These are phyloP conservation scores for Ascochyta fabae DNA, from an alignment of 2,329 filamentous ascomycete species.

Conservation along the genomic window DNA sequence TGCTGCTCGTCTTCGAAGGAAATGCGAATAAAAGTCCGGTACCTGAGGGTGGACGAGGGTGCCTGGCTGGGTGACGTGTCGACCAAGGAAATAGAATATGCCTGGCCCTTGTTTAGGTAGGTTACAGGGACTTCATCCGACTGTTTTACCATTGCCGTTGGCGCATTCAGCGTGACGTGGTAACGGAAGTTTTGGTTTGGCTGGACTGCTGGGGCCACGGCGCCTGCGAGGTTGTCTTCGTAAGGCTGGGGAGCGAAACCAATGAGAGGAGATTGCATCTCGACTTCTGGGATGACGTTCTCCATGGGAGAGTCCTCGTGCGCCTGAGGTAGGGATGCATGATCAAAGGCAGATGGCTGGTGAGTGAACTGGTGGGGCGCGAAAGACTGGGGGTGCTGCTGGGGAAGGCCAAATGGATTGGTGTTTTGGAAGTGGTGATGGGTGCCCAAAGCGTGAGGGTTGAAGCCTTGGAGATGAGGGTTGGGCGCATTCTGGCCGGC, in stretches of 20 bases:
- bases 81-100: conserved; percentile 83
- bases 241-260: conserved; percentile 60
- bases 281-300: conserved; percentile 60
- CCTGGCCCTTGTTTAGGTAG: conserved; percentile 96
- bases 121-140: conserved; percentile 93
- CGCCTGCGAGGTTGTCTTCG: conserved; percentile 56
- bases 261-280: conserved; percentile 68
- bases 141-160: conserved; percentile 94
- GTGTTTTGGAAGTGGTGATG: conserved; percentile 64
- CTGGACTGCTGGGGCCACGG: conserved; percentile 43
- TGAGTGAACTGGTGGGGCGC: conserved; percentile 82
- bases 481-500: conserved; percentile 56
- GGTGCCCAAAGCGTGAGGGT: conserved; percentile 51
- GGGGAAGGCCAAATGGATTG: conserved; percentile 71
- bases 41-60: conserved; percentile 68
- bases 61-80: conserved; percentile 72
- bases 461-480: conserved; percentile 70
- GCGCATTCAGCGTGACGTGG: conserved; percentile 87
- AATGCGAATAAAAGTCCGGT: conserved; percentile 90
- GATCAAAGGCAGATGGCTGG: conserved; percentile 78
- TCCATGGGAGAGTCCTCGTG: conserved; percentile 71
- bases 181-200: conserved; percentile 69
- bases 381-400: conserved; percentile 60
- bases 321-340: conserved; percentile 68
- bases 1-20: conserved; percentile 98